Percentiles rank a stretch among this genome's conserved stretches.
Conservation (phyloP, 1,284 basidiomycete species). For the Salmacisia buchloeana region DNA sequence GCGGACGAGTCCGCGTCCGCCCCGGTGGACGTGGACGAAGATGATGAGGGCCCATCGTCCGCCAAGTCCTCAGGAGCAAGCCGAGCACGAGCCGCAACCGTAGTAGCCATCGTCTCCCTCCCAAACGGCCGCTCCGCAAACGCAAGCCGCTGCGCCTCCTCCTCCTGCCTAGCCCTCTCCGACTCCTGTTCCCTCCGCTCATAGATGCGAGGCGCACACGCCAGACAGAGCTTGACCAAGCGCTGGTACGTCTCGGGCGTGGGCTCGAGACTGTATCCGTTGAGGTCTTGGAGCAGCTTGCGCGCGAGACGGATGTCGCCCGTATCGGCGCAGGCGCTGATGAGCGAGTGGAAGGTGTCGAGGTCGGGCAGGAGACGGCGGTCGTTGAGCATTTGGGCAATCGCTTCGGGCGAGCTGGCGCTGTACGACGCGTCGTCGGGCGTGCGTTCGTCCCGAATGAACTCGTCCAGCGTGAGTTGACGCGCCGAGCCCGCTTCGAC, state of each 20-base stretch:
- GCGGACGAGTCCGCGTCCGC: no score
- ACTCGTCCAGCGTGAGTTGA: not conserved
- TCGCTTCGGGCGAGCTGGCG: not conserved
- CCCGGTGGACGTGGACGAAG: not conserved
- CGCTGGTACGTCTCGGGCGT: slow-evolving; percentile 3
- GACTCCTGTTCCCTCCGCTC: not conserved
- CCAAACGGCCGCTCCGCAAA: not conserved
- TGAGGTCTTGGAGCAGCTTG: slow-evolving; percentile 3
- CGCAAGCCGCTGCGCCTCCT: not conserved
- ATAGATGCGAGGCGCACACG: not conserved
- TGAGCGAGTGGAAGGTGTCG: slow-evolving; percentile 2
- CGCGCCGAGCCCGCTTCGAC: not conserved
- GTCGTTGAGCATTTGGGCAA: not conserved
- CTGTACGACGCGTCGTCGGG: not conserved
- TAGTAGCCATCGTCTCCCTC: not conserved
- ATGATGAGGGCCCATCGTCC: not conserved
- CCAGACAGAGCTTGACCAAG: slow-evolving; percentile 5
- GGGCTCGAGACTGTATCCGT: slow-evolving; percentile 3
- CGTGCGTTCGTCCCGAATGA: not conserved
- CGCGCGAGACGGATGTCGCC: slow-evolving; percentile 2
- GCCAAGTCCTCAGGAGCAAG: no score
- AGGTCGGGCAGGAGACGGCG: not conserved
- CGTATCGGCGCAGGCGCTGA: slow-evolving; percentile 2
- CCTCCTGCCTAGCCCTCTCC: not conserved
- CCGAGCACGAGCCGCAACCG: not conserved